Conservation (phyloP, 2,329 filamentous ascomycete species). For the Ceratocystis smalleyi region DNA sequence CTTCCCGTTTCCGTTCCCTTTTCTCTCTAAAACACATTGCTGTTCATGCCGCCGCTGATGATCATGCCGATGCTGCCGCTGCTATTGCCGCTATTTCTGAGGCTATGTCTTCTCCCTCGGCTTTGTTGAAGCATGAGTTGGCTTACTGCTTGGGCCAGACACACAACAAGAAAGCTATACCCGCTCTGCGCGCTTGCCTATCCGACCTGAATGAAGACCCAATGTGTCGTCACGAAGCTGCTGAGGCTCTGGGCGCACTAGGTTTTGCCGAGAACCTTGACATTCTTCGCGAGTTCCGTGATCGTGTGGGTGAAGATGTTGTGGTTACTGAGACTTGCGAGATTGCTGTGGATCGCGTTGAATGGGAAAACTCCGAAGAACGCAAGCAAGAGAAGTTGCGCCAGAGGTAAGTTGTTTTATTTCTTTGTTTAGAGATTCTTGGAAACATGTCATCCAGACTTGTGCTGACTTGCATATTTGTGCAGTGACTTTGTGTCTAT, state of each 20-base stretch:
- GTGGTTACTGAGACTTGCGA: constrained; percentile 93
- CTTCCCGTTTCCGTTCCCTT: constrained; percentile 83
- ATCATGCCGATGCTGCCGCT: constrained; percentile 38
- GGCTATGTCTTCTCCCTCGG: constrained; percentile 69
- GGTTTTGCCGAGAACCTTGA: constrained; percentile 59
- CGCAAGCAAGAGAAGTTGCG: constrained; percentile 61
- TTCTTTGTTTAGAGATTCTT: neutral
- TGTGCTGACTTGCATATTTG: constrained; percentile 20
- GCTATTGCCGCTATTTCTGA: constrained; percentile 73
- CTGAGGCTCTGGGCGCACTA: constrained; percentile 81
- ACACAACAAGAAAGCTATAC: constrained; percentile 56
- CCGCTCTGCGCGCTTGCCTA: constrained; percentile 57
- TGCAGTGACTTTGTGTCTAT: constrained; percentile 84
- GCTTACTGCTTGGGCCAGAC: constrained; percentile 95
- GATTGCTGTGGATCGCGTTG: constrained; percentile 82
- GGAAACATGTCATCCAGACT: constrained; percentile 16
- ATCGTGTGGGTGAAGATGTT: constrained; percentile 59
- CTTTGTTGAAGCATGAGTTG: constrained; percentile 86
- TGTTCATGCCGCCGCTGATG: constrained; percentile 50
- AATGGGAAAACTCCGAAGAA: constrained; percentile 73
- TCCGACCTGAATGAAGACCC: constrained; percentile 68
- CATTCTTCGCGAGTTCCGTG: constrained; percentile 56
- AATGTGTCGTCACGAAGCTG: constrained; percentile 94
- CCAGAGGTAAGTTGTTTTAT: constrained; percentile 46
- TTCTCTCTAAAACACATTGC: constrained; percentile 96